Conservation (phyloP, 2,329 filamentous ascomycete genomes). For the Fusarium haematococcum region DNA sequence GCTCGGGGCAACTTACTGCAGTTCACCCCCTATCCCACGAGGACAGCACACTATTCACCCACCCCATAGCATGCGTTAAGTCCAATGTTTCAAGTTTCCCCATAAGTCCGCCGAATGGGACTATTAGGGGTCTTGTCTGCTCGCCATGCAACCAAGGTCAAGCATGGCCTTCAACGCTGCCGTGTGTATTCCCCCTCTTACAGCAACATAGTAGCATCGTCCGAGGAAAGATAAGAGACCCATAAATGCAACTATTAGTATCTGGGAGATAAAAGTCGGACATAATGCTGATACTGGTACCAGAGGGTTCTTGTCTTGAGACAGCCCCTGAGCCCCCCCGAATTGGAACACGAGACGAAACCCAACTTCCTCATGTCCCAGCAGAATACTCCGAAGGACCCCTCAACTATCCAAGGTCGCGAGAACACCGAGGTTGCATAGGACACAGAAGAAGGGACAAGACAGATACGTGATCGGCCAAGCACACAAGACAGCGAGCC, state of each 20-base stretch:
- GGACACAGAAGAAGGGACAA: not conserved
- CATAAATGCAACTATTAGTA: not conserved
- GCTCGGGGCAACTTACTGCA: too few relatives aligned
- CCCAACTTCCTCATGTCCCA: slow-evolving; percentile 51
- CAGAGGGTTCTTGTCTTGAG: not conserved
- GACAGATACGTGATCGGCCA: slow-evolving; percentile 52
- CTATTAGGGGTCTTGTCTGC: not conserved
- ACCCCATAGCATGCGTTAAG: too few relatives aligned
- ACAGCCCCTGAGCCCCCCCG: slow-evolving; percentile 39
- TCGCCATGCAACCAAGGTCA: not conserved
- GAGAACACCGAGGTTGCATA: slow-evolving; percentile 40
- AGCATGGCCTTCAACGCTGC: not conserved
- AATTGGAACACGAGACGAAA: slow-evolving; percentile 60
- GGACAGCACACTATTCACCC: not conserved
- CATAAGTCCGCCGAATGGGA: not conserved
- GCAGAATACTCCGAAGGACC: slow-evolving; percentile 49
- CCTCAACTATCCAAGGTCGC: too few relatives aligned
- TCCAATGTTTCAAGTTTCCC: not conserved
- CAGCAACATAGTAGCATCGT: not conserved
- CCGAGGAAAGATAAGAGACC: not conserved
- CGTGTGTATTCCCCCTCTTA: not conserved
- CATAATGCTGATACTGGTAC: not conserved
- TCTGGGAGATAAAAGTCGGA: not conserved
- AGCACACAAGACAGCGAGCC: slow-evolving; percentile 55
- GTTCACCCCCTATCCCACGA: not conserved